These are phyloP conservation scores for Astraeus odoratus DNA, from an alignment of 768 basidiomycete species.

Conservation along the genomic window DNA sequence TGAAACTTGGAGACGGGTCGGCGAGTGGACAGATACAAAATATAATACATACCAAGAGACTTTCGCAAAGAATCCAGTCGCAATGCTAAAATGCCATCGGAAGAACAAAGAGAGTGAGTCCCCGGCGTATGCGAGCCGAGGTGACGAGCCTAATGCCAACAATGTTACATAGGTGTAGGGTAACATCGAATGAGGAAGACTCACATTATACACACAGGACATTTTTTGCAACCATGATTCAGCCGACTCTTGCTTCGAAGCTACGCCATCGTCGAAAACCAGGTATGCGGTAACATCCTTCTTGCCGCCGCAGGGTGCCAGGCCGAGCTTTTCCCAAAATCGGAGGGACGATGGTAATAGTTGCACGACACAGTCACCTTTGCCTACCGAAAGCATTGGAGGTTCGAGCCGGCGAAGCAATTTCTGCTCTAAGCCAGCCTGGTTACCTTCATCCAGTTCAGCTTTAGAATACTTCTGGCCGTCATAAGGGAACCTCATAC, in stretches of 20 bases:
- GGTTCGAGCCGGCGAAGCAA: conserved; percentile 34
- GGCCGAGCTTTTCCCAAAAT: conserved; percentile 83
- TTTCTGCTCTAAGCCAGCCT: conserved; percentile 1
- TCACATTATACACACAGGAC: conserved; percentile 50
- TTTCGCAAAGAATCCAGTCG: conserved; percentile 70
- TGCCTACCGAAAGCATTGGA: conserved; percentile 60
- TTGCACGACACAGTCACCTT: conserved; percentile 63
- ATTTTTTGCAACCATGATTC: conserved; percentile 54
- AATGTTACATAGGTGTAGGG: conserved; percentile 9
- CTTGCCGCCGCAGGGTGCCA: conserved; percentile 60
- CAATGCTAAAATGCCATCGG: conserved; percentile 55
- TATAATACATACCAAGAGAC: conserved; percentile 40
- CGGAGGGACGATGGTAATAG: conserved; percentile 61
- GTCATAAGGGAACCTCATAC: conserved; percentile 16
- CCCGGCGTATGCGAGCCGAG: conserved; percentile 55
- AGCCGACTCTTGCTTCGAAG: conserved; percentile 40
- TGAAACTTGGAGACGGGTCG: conserved; percentile 30
- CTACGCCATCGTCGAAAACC: conserved; percentile 56
- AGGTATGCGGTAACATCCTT: conserved; percentile 68
- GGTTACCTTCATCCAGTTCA: too few relatives aligned
- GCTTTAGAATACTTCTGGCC: conserved; percentile 2
- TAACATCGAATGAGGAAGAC: conserved; percentile 17
- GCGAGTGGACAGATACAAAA: neutral
- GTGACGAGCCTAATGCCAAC: conserved; percentile 44
- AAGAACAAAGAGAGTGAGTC: conserved; percentile 35